Base-by-base conservation (phyloP, 2,329 filamentous ascomycete genomes). In the Colletotrichum phormii region DNA sequence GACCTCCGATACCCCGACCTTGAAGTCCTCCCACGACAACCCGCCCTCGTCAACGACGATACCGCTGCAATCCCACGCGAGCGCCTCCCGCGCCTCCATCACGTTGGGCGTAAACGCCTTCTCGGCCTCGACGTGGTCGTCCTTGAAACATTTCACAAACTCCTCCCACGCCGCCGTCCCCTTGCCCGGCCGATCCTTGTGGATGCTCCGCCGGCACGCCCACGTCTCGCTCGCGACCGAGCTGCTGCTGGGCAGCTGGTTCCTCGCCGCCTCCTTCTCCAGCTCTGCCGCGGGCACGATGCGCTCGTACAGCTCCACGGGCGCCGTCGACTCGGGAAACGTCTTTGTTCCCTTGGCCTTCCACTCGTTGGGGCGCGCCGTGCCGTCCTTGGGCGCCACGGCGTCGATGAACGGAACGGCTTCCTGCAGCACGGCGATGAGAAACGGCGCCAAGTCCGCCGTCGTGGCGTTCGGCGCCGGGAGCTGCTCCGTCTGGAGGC, bases 121-220 rank as follows among this genome's bases (percentile, higher is more conserved):
- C 75, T 86, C 85, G 0, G 83, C 79, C 63, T 82, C 79, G 4
- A 83, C 83, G 60, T 84, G 79, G 78, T 81, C 80, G 49, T 88
- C 84, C 76, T 91, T 89, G 79, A 94, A 87, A 75, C 85, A 86
- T 42, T 80, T 80, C 49, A 87, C 84, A 79, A 94, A 93, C 80
- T 95, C 92, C 0, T 82, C 83, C 88, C 91, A 94, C 58, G 79
- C 84, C 11, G 91, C 92, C 0, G 90, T 90, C 9, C 89, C 87
- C 29, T 77, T 77, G 51, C 81, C 82, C 22, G 84, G 81, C 6
- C 80, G 82, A 77, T 92, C 86, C 70, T 83, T 83, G 79, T 95
- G 93, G 54, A 88, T 81, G 78, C 90, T 93, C 57, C 86, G 86
- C 68, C 93, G 87, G 53, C 89, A 89, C 65, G 87, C 88, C 93